These are phyloP conservation scores for Fomitopsis pulvina DNA, from an alignment of 768 basidiomycete species.

Conservation along the genomic window DNA sequence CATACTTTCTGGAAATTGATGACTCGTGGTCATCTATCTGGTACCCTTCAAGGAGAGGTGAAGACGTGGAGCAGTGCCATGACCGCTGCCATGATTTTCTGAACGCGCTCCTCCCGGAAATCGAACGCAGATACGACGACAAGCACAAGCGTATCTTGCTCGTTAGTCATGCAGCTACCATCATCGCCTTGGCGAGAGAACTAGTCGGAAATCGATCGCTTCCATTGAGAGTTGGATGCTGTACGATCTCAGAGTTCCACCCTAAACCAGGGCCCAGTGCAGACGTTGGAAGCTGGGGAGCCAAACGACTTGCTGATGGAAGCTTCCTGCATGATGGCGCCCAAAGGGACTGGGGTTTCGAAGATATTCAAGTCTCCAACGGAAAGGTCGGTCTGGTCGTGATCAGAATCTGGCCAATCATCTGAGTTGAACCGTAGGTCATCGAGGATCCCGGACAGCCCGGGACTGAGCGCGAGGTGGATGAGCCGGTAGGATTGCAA, in stretches of 20 bases:
- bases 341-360: slow-evolving; percentile 76
- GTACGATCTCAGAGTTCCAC: slow-evolving; percentile 56
- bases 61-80: slow-evolving; percentile 58
- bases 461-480: slow-evolving; percentile 55
- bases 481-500: slow-evolving; percentile 54
- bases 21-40: slow-evolving; percentile 56
- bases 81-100: slow-evolving; percentile 50
- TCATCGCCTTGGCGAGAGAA: slow-evolving; percentile 56
- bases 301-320: slow-evolving; percentile 45
- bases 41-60: slow-evolving; percentile 69
- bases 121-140: slow-evolving; percentile 38
- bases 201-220: slow-evolving; percentile 48
- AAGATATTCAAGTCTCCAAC: slow-evolving; percentile 54
- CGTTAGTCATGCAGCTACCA: slow-evolving; percentile 71
- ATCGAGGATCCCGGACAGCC: slow-evolving; percentile 63
- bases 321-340: slow-evolving; percentile 51
- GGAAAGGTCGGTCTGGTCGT: slow-evolving; percentile 43
- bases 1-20: slow-evolving; percentile 57
- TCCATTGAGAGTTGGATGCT: slow-evolving; percentile 65
- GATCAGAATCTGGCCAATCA: neutral
- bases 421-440: slow-evolving; percentile 36
- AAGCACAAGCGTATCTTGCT: slow-evolving; percentile 51
- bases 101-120: slow-evolving; percentile 39
- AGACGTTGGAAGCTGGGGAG: slow-evolving; percentile 40
- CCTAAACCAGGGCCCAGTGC: slow-evolving; percentile 23